Conservation (phyloP, 108 stramenopile genomes). For the Cylindrotheca fusiformis region DNA sequence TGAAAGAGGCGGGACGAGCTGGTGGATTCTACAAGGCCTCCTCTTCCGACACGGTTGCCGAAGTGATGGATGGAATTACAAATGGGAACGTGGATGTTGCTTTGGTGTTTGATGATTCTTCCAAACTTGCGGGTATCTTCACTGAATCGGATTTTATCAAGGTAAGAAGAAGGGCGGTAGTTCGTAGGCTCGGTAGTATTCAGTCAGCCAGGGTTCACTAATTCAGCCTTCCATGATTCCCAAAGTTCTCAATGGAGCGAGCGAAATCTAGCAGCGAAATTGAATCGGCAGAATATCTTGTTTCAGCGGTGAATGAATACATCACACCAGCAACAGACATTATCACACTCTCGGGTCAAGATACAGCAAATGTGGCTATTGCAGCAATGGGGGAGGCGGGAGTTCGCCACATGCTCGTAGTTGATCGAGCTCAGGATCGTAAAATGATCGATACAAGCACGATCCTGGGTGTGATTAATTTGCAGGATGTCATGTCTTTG, state of each 20-base stretch:
- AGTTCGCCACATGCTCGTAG: conserved; percentile 73
- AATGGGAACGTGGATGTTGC: conserved; percentile 52
- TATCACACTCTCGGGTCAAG: conserved; percentile 42
- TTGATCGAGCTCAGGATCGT: conserved; percentile 36
- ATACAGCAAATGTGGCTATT: conserved; percentile 76
- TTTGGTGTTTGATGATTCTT: conserved; percentile 63
- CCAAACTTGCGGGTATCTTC: conserved; percentile 75
- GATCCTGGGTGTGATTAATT: conserved; percentile 69
- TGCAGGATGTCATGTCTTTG: conserved; percentile 79
- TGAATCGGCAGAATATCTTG: conserved; percentile 66
- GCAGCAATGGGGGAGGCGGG: conserved; percentile 68
- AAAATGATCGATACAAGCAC: conserved; percentile 15
- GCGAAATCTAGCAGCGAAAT: conserved; percentile 49
- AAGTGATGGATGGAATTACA: conserved; percentile 78
- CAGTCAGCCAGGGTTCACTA: no score
- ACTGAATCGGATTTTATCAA: conserved; percentile 91
- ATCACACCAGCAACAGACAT: conserved; percentile 62
- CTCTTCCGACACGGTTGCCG: conserved; percentile 58
- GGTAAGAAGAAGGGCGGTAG: conserved; percentile 33
- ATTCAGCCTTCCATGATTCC: not conserved
- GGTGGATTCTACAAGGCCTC: conserved; percentile 60
- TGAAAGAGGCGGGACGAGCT: conserved; percentile 36
- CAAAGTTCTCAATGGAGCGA: conserved; percentile 70
- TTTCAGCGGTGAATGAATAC: conserved; percentile 65
- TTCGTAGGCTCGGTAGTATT: no score